Evolutionary conservation across 164 flowering plant genomes (phyloP).

Genomic region (Cinnamomum micranthum): DNA sequence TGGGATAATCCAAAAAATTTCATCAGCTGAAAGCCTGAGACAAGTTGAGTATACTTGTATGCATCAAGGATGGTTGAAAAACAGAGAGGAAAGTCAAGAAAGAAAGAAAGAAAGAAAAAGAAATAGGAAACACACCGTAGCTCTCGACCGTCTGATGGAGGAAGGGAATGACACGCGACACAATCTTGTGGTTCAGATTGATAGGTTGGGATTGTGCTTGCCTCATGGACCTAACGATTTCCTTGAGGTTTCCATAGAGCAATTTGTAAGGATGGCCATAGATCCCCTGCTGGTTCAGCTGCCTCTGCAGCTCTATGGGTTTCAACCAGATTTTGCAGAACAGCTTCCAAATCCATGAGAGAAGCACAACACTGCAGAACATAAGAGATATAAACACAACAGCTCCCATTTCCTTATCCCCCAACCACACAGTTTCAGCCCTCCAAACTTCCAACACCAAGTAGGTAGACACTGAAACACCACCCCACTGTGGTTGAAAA

Average conservation of each 20-base stretch:
- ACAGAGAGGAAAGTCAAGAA: too few relatives aligned
- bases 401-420: background rate
- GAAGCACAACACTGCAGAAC: background rate
- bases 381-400: background rate
- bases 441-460: too few relatives aligned
- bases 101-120: background rate
- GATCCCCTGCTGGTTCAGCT: conserved; percentile 14
- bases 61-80: too few relatives aligned
- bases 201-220: conserved; percentile 5
- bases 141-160: conserved; percentile 3
- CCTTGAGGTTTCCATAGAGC: conserved; percentile 4
- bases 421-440: background rate
- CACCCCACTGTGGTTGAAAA: too few relatives aligned
- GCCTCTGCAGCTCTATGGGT: conserved; percentile 1
- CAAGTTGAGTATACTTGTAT: too few relatives aligned
- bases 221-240: background rate
- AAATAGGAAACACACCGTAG: conserved; percentile 6
- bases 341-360: background rate
- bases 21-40: too few relatives aligned
- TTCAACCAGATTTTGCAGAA: conserved; percentile 1
- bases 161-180: conserved; percentile 4
- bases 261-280: conserved; percentile 13
- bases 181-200: background rate
- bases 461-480: too few relatives aligned
- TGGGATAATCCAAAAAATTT: too few relatives aligned